Evolutionary conservation across 371 early-diverging fungal genomes (phyloP).

Genomic region (Mucor mucedo): DNA sequence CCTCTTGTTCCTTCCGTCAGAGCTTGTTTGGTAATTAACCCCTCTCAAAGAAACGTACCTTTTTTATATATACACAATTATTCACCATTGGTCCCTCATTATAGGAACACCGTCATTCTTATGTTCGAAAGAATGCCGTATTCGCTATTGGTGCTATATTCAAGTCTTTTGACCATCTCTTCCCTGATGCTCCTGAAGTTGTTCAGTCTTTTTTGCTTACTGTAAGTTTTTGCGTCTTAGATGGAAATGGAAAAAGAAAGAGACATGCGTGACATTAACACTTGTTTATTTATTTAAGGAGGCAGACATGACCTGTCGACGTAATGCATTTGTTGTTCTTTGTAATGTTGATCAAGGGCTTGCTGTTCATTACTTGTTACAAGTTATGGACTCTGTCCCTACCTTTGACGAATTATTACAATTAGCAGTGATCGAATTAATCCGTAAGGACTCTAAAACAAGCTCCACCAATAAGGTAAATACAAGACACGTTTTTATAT

Average conservation of each 20-base stretch:
- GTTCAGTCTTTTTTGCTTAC: conserved; percentile 77
- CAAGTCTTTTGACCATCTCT: conserved; percentile 84
- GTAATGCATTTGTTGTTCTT: conserved; percentile 94
- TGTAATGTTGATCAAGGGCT: conserved; percentile 74
- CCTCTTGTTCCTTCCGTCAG: conserved; percentile 91
- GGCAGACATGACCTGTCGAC: conserved; percentile 89
- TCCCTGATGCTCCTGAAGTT: conserved; percentile 96
- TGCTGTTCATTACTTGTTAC: conserved; percentile 86
- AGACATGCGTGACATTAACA: too few species aligned
- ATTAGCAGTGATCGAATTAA: conserved; percentile 91
- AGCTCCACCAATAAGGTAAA: conserved; percentile 80
- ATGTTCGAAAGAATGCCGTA: conserved; percentile 98
- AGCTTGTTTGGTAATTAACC: conserved; percentile 77
- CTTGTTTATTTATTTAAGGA: conserved; percentile 58
- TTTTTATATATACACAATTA: not conserved
- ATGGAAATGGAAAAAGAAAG: not conserved
- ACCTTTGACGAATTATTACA: conserved; percentile 92
- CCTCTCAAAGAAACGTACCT: not conserved
- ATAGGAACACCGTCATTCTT: conserved; percentile 93
- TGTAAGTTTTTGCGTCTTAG: conserved; percentile 37
- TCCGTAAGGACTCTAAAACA: conserved; percentile 88
- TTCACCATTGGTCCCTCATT: not conserved
- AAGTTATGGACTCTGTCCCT: conserved; percentile 73
- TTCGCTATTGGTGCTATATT: conserved; percentile 90
- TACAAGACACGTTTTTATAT: not conserved